These are phyloP conservation scores for Penicillium brevicompactum DNA, from an alignment of 2,329 filamentous ascomycete species.

Conservation along the genomic window DNA sequence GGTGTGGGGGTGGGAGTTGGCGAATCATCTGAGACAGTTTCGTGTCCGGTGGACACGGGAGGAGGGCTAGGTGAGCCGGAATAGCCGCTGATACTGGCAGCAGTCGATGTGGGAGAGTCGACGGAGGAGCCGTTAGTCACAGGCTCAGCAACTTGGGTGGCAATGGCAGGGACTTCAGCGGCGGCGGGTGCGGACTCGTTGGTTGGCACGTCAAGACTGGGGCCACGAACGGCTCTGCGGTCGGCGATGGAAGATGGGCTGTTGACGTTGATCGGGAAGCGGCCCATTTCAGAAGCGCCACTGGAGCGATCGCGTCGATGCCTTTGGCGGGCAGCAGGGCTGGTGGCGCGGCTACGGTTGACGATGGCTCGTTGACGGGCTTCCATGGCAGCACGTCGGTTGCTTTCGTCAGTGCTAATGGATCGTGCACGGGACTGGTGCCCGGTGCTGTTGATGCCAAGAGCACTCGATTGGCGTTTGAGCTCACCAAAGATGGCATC, in stretches of 20 bases:
- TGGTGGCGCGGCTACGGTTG: slow-evolving; percentile 71
- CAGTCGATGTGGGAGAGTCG: slow-evolving; percentile 30
- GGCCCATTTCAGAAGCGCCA: slow-evolving; percentile 69
- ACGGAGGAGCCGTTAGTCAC: slow-evolving; percentile 47
- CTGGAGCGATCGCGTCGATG: slow-evolving; percentile 82
- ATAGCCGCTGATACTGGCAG: slow-evolving; percentile 26
- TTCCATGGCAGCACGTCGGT: slow-evolving; percentile 90
- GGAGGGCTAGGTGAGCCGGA: slow-evolving; percentile 32
- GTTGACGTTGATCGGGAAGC: slow-evolving; percentile 79
- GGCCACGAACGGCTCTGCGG: slow-evolving; percentile 55
- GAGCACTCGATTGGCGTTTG: slow-evolving; percentile 66
- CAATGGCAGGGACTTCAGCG: slow-evolving; percentile 29
- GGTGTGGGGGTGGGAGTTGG: slow-evolving; percentile 37
- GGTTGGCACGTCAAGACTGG: slow-evolving; percentile 81
- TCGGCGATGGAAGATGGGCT: slow-evolving; percentile 51
- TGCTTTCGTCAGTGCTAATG: slow-evolving; percentile 93
- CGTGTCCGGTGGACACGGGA: slow-evolving; percentile 29
- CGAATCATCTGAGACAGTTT: slow-evolving; percentile 35
- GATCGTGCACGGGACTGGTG: slow-evolving; percentile 68
- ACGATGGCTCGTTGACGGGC: slow-evolving; percentile 81
- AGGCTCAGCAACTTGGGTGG: slow-evolving; percentile 31
- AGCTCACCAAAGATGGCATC: slow-evolving; percentile 93
- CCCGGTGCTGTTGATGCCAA: slow-evolving; percentile 52
- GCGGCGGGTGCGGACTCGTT: slow-evolving; percentile 51
- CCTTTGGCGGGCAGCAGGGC: slow-evolving; percentile 57